These are phyloP conservation scores for Boletus huronensis DNA, from an alignment of 768 basidiomycete genomes.

Conservation along the genomic window DNA sequence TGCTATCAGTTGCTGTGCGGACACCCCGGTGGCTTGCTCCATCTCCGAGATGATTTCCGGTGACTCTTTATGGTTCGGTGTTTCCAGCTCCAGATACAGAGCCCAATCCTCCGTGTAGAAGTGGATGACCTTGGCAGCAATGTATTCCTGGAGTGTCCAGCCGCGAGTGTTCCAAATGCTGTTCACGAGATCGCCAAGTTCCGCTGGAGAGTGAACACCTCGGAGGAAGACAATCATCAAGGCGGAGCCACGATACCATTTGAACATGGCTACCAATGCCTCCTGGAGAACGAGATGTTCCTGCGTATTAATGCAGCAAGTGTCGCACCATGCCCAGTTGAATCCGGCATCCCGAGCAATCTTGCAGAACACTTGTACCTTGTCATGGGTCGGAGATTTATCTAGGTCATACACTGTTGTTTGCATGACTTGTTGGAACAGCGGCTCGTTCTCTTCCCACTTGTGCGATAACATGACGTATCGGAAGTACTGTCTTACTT, in stretches of 20 bases:
- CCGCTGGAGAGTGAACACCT: background rate
- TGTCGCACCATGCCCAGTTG: slow-evolving; percentile 11
- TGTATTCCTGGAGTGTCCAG: slow-evolving; percentile 8
- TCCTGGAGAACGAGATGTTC: background rate
- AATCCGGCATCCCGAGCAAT: slow-evolving; percentile 4
- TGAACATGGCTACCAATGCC: slow-evolving; percentile 1
- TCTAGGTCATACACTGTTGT: background rate
- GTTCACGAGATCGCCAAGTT: background rate
- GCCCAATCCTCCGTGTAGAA: slow-evolving; percentile 4
- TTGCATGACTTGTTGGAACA: background rate
- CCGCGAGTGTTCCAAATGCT: slow-evolving; percentile 3
- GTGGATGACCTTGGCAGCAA: background rate
- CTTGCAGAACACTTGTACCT: slow-evolving; percentile 3
- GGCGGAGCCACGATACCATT: slow-evolving; percentile 1
- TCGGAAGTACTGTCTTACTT: slow-evolving; percentile 1
- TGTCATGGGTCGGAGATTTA: background rate
- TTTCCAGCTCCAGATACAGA: background rate
- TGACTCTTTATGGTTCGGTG: background rate
- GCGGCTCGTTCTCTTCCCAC: slow-evolving; percentile 1
- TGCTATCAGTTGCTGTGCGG: background rate
- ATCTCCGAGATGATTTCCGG: slow-evolving; percentile 5
- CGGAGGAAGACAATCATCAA: slow-evolving; percentile 3
- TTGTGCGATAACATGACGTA: slow-evolving; percentile 7
- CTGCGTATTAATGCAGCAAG: slow-evolving; percentile 7
- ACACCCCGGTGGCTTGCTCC: background rate